Conservation (phyloP, 441 rosid genomes). For the Aleurites moluccanus region DNA sequence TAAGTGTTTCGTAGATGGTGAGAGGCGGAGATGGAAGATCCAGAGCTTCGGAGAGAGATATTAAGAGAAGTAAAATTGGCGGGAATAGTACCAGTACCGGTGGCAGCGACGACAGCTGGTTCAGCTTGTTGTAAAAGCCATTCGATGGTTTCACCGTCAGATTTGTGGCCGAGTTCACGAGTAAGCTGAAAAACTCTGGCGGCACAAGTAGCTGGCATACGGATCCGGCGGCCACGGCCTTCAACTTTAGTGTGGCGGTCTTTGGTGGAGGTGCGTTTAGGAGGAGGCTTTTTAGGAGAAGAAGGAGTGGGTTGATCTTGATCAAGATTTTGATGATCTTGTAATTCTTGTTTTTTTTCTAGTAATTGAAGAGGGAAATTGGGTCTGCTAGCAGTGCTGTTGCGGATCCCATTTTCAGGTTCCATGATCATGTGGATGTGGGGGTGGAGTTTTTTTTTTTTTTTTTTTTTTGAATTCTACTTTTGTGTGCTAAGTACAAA, state of each 20-base stretch:
- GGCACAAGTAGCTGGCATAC: constrained; percentile 89
- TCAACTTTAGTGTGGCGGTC: constrained; percentile 93
- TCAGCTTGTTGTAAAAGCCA: constrained; percentile 92
- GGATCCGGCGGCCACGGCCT: constrained; percentile 90
- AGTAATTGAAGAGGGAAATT: constrained; percentile 81
- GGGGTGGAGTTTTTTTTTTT: neutral
- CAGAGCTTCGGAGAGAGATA: constrained; percentile 81
- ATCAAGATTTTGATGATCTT: constrained; percentile 20
- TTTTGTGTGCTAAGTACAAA: neutral
- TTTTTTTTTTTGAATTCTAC: no score
- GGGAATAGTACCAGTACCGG: constrained; percentile 91
- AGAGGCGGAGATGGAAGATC: constrained; percentile 71
- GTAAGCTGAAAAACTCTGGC: constrained; percentile 92
- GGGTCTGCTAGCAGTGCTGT: constrained; percentile 29
- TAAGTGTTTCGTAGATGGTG: constrained; percentile 55
- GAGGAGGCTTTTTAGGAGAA: constrained; percentile 58
- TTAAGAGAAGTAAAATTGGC: constrained; percentile 83
- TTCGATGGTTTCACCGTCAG: constrained; percentile 88
- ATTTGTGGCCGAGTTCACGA: constrained; percentile 82
- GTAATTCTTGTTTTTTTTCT: constrained; percentile 33
- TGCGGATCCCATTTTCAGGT: constrained; percentile 53
- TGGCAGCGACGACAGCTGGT: constrained; percentile 85
- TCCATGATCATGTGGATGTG: constrained; percentile 79
- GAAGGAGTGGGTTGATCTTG: constrained; percentile 25
- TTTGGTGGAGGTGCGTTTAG: constrained; percentile 71